Evolutionary conservation across 768 basidiomycete species (phyloP).

Genomic region (Lyophyllum atratum): DNA sequence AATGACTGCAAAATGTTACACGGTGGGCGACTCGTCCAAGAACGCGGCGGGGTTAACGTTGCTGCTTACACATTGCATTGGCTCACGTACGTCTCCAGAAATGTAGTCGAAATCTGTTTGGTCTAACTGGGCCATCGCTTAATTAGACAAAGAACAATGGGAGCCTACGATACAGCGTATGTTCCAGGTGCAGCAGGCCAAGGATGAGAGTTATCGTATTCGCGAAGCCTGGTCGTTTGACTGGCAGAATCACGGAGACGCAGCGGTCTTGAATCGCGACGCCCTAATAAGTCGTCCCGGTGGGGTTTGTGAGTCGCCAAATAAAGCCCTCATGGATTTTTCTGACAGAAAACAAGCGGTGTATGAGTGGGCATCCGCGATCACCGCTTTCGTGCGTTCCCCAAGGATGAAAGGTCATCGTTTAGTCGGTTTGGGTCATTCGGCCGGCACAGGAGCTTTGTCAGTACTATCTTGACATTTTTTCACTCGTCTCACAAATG

Average conservation of each 20-base stretch:
- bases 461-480: constrained; percentile 19
- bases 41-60: constrained; percentile 42
- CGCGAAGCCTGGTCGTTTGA: constrained; percentile 54
- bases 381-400: constrained; percentile 16
- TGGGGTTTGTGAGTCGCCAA: constrained; percentile 16
- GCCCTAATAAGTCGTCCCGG: constrained; percentile 29
- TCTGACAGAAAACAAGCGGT: constrained; percentile 5
- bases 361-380: constrained; percentile 17
- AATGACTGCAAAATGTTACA: constrained; percentile 49
- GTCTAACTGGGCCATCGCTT: neutral
- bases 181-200: constrained; percentile 30
- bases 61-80: constrained; percentile 49
- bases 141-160: constrained; percentile 57
- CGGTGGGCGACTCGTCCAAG: constrained; percentile 19
- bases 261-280: constrained; percentile 43
- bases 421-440: constrained; percentile 18
- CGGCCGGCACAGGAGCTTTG: constrained; percentile 17
- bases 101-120: neutral
- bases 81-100: constrained; percentile 38
- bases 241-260: constrained; percentile 52
- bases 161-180: constrained; percentile 45
- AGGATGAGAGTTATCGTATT: constrained; percentile 22
- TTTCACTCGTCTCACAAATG: neutral
- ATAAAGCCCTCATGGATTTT: neutral
- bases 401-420: constrained; percentile 15